Conservation (phyloP, 495 filamentous ascomycete species). For the Penicillium alfredii region DNA sequence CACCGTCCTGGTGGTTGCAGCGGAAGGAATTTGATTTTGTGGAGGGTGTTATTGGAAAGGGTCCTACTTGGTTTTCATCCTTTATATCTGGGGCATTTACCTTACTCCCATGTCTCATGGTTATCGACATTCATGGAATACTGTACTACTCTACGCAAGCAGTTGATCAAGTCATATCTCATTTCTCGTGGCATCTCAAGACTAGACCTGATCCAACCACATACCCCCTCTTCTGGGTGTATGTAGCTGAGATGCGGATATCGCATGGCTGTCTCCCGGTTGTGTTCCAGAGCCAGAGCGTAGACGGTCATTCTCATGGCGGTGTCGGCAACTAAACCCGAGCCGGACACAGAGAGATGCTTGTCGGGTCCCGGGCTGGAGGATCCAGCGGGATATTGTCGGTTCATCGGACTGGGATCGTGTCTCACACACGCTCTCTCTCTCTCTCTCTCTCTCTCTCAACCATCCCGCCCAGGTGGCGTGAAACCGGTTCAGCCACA, state of each 20-base stretch:
- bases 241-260: too few species aligned
- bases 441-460: slow-evolving; percentile 5
- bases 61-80: too few species aligned
- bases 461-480: too few species aligned
- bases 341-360: slow-evolving; percentile 17
- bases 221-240: too few species aligned
- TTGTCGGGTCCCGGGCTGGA: slow-evolving; percentile 16
- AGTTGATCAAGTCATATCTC: slow-evolving; percentile 23
- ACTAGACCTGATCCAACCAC: slow-evolving; percentile 15
- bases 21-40: slow-evolving; percentile 34
- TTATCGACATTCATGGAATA: too few species aligned
- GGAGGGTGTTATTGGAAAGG: slow-evolving; percentile 24
- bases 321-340: background rate
- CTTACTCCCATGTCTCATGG: too few species aligned
- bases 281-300: slow-evolving; percentile 9
- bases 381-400: slow-evolving; percentile 15
- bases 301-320: slow-evolving; percentile 8
- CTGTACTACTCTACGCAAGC: too few species aligned
- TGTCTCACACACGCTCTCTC: slow-evolving; percentile 10
- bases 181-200: slow-evolving; percentile 14
- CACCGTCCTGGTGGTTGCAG: slow-evolving; percentile 29
- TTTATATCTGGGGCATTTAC: too few species aligned
- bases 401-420: slow-evolving; percentile 11
- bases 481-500: slow-evolving; percentile 22
- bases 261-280: slow-evolving; percentile 12